Conservation (phyloP, 2,329 filamentous ascomycete species). For the Gaeumannomyces sp. region DNA sequence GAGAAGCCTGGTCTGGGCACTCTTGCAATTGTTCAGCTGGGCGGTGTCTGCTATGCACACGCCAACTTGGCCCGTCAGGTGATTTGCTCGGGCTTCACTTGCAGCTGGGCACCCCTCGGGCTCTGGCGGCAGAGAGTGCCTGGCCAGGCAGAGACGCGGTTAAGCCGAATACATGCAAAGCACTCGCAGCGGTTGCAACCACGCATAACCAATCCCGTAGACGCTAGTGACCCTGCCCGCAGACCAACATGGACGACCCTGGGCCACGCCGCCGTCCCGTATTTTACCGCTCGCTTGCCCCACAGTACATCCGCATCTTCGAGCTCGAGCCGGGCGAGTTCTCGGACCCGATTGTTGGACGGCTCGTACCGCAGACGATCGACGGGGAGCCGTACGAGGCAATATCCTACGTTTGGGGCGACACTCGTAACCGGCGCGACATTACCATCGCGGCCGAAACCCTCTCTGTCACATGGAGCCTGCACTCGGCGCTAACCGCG, state of each 20-base stretch:
- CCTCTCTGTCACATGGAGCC: conserved; percentile 7
- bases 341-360: conserved; percentile 10
- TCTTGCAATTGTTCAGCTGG: no score
- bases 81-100: no score
- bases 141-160: no score
- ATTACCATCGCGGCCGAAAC: conserved; percentile 3
- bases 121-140: no score
- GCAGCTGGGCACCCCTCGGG: no score
- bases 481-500: conserved; percentile 8
- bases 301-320: conserved; percentile 13
- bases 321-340: conserved; percentile 13
- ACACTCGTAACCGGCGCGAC: background rate
- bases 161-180: no score
- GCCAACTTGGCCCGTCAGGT: no score
- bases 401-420: conserved; percentile 12
- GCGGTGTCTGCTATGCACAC: no score
- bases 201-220: no score
- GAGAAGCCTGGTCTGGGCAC: no score
- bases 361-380: conserved; percentile 29
- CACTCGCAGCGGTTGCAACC: no score
- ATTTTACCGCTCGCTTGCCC: conserved; percentile 13
- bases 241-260: background rate
- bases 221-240: no score
- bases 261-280: conserved; percentile 1
- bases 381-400: conserved; percentile 14